These are phyloP conservation scores for Sodiomyces alkalinus DNA, from an alignment of 2,329 filamentous ascomycete genomes.

Conservation along the genomic window DNA sequence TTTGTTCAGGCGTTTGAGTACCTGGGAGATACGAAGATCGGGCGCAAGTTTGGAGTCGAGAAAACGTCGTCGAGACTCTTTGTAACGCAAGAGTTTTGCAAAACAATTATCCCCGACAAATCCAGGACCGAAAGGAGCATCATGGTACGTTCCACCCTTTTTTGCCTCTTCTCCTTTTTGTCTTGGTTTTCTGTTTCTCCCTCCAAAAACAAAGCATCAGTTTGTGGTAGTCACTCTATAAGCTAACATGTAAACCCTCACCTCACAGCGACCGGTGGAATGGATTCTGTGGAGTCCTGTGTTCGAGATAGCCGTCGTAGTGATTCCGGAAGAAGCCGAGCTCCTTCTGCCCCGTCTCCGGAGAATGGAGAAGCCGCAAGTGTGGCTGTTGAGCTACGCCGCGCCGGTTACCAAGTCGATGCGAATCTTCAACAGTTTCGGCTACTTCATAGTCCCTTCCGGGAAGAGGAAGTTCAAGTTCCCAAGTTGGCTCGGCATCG, in stretches of 20 bases:
- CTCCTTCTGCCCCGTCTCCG: constrained; percentile 29
- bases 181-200: neutral
- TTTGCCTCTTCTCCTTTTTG: too few relatives aligned
- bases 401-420: constrained; percentile 45
- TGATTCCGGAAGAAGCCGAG: constrained; percentile 51
- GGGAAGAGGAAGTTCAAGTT: constrained; percentile 22
- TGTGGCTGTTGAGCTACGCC: constrained; percentile 40
- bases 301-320: constrained; percentile 32
- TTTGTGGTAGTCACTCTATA: too few relatives aligned
- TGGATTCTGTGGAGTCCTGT: constrained; percentile 44
- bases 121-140: too few relatives aligned
- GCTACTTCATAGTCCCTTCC: constrained; percentile 34
- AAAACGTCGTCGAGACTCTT: constrained; percentile 15
- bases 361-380: constrained; percentile 5
- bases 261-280: constrained; percentile 29
- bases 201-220: neutral
- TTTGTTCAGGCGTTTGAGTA: too few relatives aligned
- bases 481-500: constrained; percentile 37
- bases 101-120: too few relatives aligned
- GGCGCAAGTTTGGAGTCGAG: constrained; percentile 16
- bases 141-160: constrained; percentile 11
- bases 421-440: constrained; percentile 39
- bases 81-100: too few relatives aligned
- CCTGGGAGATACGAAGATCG: too few relatives aligned
- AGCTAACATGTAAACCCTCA: too few relatives aligned